These are phyloP conservation scores for Lactuca sativa DNA, from an alignment of 129 eudicot species.

Conservation along the genomic window DNA sequence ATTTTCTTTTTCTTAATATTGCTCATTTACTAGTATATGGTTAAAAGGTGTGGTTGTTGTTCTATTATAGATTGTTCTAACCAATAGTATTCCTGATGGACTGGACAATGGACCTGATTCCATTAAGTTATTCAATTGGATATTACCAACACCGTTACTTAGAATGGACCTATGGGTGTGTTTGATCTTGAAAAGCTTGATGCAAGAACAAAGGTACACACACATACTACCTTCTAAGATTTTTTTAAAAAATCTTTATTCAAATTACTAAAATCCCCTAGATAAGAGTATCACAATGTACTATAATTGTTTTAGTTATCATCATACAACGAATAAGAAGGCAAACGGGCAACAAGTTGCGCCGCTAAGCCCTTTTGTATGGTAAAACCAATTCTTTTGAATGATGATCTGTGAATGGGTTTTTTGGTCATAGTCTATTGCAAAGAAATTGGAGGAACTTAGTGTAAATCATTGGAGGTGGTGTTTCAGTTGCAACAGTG, in stretches of 20 bases:
- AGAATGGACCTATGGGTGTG: conserved; percentile 98
- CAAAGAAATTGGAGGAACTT: conserved; percentile 87
- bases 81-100: conserved; percentile 81
- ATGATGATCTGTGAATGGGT: too few species aligned
- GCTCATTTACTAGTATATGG: not conserved
- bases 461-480: conserved; percentile 88
- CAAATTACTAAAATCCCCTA: conserved; percentile 3
- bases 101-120: conserved; percentile 88
- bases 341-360: too few species aligned
- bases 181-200: conserved; percentile 93
- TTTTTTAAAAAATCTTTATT: not conserved
- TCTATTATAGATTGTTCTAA: conserved; percentile 61
- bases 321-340: too few species aligned
- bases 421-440: conserved; percentile 55
- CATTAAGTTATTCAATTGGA: conserved; percentile 74
- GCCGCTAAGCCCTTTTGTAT: too few species aligned
- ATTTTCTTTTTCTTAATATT: not conserved
- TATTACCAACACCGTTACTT: conserved; percentile 73
- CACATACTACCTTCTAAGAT: too few species aligned
- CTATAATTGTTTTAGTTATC: too few species aligned
- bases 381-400: too few species aligned
- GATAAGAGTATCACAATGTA: too few species aligned
- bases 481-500: conserved; percentile 90
- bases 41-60: too few species aligned
- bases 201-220: conserved; percentile 78